Conservation (phyloP, 2,329 filamentous ascomycete species). For the Trichocomaceae sp. region DNA sequence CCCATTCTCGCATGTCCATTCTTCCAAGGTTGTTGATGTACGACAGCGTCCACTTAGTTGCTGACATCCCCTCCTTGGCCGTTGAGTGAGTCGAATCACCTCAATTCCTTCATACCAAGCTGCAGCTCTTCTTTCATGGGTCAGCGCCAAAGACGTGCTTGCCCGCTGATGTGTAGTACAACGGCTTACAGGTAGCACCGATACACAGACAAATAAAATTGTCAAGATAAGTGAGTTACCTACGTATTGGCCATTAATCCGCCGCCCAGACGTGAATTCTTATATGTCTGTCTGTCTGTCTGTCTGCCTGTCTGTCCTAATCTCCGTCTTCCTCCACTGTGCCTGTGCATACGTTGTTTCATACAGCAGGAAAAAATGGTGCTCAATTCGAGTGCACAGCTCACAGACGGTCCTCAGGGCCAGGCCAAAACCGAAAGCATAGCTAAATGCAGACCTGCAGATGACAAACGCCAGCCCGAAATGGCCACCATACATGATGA, state of each 20-base stretch:
- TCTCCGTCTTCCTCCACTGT: not conserved
- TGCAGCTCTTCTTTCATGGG: not conserved
- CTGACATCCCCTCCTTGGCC: not conserved
- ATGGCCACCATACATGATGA: constrained; percentile 48
- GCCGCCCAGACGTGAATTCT: not conserved
- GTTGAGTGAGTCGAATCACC: not conserved
- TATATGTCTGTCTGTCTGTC: not conserved
- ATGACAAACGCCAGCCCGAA: constrained; percentile 10
- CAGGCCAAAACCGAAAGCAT: not conserved
- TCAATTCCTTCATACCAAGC: not conserved
- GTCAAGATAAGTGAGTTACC: not conserved
- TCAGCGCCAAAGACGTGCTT: not conserved
- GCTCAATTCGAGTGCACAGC: constrained; percentile 5
- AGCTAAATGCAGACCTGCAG: not conserved
- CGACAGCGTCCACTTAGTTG: constrained; percentile 3
- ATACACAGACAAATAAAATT: not conserved
- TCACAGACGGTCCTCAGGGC: not conserved
- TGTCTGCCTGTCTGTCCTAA: too few relatives aligned
- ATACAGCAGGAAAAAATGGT: constrained; percentile 7
- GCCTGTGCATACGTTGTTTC: not conserved
- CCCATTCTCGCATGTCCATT: constrained; percentile 2
- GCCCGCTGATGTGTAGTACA: not conserved
- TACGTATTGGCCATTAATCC: not conserved
- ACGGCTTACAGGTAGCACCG: not conserved
- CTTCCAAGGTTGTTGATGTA: not conserved